Percentiles rank a stretch among this genome's conserved stretches.
Conservation (phyloP, 2,329 filamentous ascomycete genomes). For the Escovopsis sp. region DNA sequence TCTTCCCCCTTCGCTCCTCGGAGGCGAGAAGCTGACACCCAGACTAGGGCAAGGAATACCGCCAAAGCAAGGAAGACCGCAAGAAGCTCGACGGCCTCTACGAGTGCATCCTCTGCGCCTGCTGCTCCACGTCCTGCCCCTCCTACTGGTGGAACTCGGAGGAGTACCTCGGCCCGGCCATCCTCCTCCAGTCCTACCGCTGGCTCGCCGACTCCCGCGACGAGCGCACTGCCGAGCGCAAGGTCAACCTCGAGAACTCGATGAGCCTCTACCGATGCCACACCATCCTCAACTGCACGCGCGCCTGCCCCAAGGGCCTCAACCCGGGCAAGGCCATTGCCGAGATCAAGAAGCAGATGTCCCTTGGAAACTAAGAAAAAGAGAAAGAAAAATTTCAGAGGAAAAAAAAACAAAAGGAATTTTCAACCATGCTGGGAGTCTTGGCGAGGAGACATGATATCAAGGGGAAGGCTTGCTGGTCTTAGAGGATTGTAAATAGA, state of each 20-base stretch:
- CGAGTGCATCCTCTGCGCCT: slow-evolving; percentile 98
- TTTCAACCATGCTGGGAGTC: not conserved
- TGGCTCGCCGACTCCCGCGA: slow-evolving; percentile 95
- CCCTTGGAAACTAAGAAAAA: slow-evolving; percentile 27
- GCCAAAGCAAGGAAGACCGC: slow-evolving; percentile 81
- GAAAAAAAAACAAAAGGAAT: too few relatives aligned
- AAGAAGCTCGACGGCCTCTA: slow-evolving; percentile 96
- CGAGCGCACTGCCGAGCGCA: slow-evolving; percentile 74
- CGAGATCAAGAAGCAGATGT: slow-evolving; percentile 97
- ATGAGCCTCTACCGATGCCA: slow-evolving; percentile 99
- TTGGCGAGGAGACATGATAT: too few relatives aligned
- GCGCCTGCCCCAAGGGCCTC: slow-evolving; percentile 94
- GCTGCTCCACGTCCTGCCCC: slow-evolving; percentile 98
- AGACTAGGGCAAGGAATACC: slow-evolving; percentile 71
- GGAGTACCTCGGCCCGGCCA: slow-evolving; percentile 93
- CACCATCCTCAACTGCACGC: slow-evolving; percentile 97
- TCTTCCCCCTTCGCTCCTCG: too few relatives aligned
- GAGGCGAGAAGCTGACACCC: slow-evolving; percentile 2
- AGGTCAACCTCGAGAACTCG: slow-evolving; percentile 87
- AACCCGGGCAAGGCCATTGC: slow-evolving; percentile 93
- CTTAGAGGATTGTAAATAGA: too few relatives aligned
- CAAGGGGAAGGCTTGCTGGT: too few relatives aligned
- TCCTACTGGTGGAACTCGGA: slow-evolving; percentile 99
- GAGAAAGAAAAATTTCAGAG: slow-evolving; percentile 19
- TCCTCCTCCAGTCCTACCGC: slow-evolving; percentile 93